Evolutionary conservation across 2,329 filamentous ascomycete genomes (phyloP).

Genomic region (Curvularia eragrostidis): DNA sequence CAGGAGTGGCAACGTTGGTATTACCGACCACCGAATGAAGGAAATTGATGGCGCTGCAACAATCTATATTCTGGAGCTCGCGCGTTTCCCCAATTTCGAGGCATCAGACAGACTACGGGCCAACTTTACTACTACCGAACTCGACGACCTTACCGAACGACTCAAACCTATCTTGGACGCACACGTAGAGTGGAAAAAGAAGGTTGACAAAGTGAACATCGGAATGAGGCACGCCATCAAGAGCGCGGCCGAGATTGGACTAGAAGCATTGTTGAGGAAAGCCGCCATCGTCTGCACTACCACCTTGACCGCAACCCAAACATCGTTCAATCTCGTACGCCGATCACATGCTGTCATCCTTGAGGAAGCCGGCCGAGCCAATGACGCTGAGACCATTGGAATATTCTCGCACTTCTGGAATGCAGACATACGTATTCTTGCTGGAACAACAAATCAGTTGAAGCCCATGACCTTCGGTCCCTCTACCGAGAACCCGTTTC

Average conservation of each 20-base stretch:
- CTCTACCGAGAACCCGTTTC: neutral
- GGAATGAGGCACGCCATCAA: neutral
- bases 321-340: neutral
- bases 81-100: neutral
- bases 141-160: too few relatives aligned
- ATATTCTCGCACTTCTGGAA: neutral
- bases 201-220: neutral
- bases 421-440: neutral
- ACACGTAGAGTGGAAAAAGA: neutral
- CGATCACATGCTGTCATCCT: neutral
- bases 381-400: neutral
- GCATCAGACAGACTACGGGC: too few relatives aligned
- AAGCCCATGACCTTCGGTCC: neutral
- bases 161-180: neutral
- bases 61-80: neutral
- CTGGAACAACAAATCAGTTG: neutral
- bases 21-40: neutral
- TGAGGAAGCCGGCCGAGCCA: neutral
- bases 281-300: neutral
- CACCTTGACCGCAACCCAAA: neutral
- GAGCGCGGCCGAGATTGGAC: neutral
- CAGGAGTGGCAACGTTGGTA: neutral
- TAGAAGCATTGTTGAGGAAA: neutral
- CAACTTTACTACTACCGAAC: too few relatives aligned
- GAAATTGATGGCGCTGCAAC: neutral